A percentile compares a stretch with the other conserved stretches of the same genome.
These are phyloP conservation scores for Ganoderma leucocontextum DNA, from an alignment of 1,284 basidiomycete genomes.

Conservation along the genomic window DNA sequence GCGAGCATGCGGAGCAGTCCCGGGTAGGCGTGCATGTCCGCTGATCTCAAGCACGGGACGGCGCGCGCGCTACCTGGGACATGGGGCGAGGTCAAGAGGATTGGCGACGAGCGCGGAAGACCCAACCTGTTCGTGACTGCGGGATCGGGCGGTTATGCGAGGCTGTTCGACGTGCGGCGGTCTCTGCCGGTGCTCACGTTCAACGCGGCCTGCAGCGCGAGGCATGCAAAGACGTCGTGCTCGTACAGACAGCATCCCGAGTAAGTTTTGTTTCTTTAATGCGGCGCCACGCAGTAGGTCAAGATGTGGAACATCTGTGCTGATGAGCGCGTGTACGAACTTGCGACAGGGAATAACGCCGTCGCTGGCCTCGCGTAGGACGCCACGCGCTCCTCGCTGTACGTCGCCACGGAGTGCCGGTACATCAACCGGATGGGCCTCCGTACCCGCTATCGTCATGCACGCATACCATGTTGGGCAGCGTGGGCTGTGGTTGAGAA, in stretches of 20 bases:
- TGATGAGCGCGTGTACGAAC: no score
- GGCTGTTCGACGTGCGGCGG: conserved; percentile 50
- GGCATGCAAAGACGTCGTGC: conserved; percentile 31
- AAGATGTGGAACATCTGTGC: no score
- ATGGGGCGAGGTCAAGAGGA: conserved; percentile 43
- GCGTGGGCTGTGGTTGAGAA: conserved; percentile 28
- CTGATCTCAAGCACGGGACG: conserved; percentile 47
- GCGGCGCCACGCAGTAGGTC: no score
- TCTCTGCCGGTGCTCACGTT: conserved; percentile 39
- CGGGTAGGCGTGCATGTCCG: conserved; percentile 38
- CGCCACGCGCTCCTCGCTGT: no score
- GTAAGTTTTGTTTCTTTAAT: conserved; percentile 32
- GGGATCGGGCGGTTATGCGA: conserved; percentile 46
- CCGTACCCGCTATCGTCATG: conserved; percentile 41
- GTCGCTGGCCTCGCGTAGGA: no score
- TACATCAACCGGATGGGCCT: conserved; percentile 46
- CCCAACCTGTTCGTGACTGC: conserved; percentile 48
- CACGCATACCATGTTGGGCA: conserved; percentile 30
- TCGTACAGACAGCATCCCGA: conserved; percentile 40
- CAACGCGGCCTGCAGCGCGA: conserved; percentile 32
- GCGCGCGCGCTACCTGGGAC: conserved; percentile 47
- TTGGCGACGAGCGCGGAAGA: conserved; percentile 47
- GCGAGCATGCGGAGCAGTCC: conserved; percentile 24
- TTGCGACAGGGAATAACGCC: no score
- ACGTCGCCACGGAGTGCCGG: no score